Evolutionary conservation across 2,329 filamentous ascomycete species (phyloP).

Genomic region (Blastomyces parvus): DNA sequence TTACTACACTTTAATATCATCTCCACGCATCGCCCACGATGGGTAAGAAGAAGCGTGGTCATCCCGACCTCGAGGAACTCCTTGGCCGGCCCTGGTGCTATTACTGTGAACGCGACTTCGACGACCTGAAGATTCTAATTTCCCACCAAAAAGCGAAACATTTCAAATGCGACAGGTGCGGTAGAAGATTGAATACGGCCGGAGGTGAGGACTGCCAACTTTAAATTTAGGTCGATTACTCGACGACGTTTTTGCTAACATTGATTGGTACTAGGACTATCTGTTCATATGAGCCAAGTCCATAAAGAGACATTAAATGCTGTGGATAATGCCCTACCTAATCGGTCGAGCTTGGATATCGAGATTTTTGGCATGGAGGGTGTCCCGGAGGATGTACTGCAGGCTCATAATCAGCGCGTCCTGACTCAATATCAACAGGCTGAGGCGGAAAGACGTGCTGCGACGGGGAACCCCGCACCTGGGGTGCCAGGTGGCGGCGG

Average conservation of each 20-base stretch:
- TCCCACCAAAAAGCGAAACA: conserved; percentile 99
- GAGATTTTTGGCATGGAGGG: conserved; percentile 99
- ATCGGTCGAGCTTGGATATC: conserved; percentile 73
- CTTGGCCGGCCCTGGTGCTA: conserved; percentile 88
- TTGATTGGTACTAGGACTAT: conserved; percentile 55
- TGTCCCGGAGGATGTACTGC: conserved; percentile 74
- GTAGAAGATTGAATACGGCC: conserved; percentile 79
- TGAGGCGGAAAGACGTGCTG: conserved; percentile 69
- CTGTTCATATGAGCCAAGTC: conserved; percentile 96
- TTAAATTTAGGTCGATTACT: neutral
- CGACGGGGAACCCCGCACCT: conserved; percentile 73
- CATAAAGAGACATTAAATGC: conserved; percentile 84
- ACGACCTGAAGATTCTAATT: conserved; percentile 92
- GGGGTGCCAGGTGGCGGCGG: conserved; percentile 41
- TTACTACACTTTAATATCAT: neutral
- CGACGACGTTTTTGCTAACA: neutral
- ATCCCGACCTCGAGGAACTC: conserved; percentile 80
- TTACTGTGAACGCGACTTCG: conserved; percentile 98
- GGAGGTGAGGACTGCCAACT: conserved; percentile 55
- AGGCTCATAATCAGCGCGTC: conserved; percentile 78
- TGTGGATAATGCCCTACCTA: conserved; percentile 86
- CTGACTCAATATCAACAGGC: conserved; percentile 75
- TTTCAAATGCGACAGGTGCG: conserved; percentile 92
- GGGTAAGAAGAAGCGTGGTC: conserved; percentile 84
- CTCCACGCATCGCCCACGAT: conserved; percentile 38